A percentile compares a stretch with the other conserved stretches of the same genome.
Conservation (phyloP, 2,329 filamentous ascomycete genomes). For the Aspergillus uvarum region DNA sequence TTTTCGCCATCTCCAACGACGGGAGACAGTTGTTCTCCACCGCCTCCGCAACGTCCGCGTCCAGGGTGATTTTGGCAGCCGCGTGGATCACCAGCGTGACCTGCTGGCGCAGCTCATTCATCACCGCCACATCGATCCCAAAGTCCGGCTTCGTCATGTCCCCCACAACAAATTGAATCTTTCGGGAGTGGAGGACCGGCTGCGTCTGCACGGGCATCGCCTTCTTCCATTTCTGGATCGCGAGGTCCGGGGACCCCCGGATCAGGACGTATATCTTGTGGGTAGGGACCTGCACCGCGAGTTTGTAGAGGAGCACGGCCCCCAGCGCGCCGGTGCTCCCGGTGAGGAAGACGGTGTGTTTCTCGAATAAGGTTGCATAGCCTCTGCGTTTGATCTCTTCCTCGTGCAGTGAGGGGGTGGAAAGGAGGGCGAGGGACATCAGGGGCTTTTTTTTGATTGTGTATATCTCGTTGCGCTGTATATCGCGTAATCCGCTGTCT, state of each 20-base stretch:
- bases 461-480: too few species aligned
- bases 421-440: neutral
- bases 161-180: conserved; percentile 30
- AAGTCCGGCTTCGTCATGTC: conserved; percentile 30
- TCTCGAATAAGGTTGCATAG: conserved; percentile 27
- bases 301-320: conserved; percentile 35
- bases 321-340: conserved; percentile 34
- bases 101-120: conserved; percentile 25
- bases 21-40: conserved; percentile 35
- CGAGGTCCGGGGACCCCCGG: conserved; percentile 23
- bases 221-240: conserved; percentile 30
- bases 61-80: conserved; percentile 34
- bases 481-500: too few species aligned
- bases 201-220: conserved; percentile 30
- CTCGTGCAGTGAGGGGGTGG: conserved; percentile 12
- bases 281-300: conserved; percentile 34
- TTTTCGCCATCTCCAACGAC: conserved; percentile 28
- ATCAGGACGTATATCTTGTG: conserved; percentile 32
- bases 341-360: conserved; percentile 32
- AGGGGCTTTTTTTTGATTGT: neutral
- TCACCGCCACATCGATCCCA: conserved; percentile 19
- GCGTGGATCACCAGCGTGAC: conserved; percentile 36
- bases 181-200: conserved; percentile 27
- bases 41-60: conserved; percentile 27
- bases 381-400: conserved; percentile 26